Conservation (phyloP, 306 rosid genomes). For the Sicyos baderoa region DNA sequence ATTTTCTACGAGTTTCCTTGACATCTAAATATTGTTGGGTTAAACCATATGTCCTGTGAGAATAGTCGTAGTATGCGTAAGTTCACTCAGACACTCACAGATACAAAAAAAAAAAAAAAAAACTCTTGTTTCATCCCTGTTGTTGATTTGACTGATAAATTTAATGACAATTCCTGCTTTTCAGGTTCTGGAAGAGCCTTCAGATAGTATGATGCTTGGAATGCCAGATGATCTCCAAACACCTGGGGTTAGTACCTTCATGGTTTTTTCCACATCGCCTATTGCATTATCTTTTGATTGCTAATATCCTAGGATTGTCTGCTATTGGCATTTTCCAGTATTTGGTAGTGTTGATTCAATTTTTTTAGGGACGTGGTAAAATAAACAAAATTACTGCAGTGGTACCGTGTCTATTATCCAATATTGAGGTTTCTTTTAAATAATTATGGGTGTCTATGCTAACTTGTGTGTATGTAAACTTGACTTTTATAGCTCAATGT, state of each 20-base stretch:
- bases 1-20: too few species aligned
- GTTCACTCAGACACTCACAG: too few species aligned
- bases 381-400: not conserved
- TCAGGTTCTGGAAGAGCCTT: conserved; percentile 60
- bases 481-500: not conserved
- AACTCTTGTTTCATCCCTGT: conserved; percentile 11
- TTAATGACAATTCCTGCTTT: conserved; percentile 13
- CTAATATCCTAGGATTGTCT: not conserved
- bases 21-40: too few species aligned
- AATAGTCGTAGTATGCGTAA: too few species aligned
- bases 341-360: not conserved
- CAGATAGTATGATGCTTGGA: conserved; percentile 44
- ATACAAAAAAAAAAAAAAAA: too few species aligned
- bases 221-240: conserved; percentile 53
- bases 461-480: not conserved
- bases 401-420: not conserved
- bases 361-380: not conserved
- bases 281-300: not conserved
- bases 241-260: conserved; percentile 55
- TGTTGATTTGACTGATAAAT: conserved; percentile 6
- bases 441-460: not conserved
- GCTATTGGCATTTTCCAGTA: not conserved
- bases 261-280: not conserved
- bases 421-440: not conserved
- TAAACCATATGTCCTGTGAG: too few species aligned